These are phyloP conservation scores for Pythium chondricola DNA, from an alignment of 352 stramenopile species.

Conservation along the genomic window DNA sequence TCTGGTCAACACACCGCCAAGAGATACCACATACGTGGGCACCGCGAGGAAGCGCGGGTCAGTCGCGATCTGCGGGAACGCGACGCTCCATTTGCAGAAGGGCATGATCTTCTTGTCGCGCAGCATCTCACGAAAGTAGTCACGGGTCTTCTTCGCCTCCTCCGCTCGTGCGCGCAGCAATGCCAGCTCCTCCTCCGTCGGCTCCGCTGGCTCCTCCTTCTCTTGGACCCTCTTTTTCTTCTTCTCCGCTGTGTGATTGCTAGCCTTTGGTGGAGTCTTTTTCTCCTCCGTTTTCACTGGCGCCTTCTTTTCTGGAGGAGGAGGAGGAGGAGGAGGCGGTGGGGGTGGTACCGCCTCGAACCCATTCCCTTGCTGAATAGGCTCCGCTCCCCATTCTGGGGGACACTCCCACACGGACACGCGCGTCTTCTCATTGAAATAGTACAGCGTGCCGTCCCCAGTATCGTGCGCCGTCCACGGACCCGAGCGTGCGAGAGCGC, in stretches of 20 bases:
- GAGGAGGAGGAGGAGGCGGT: conserved; percentile 19
- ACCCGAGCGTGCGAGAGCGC: conserved; percentile 54
- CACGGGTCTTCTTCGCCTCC: conserved; percentile 35
- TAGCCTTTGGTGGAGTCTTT: conserved; percentile 15
- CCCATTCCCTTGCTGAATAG: conserved; percentile 11
- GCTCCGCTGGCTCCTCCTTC: conserved; percentile 14
- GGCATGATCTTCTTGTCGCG: conserved; percentile 84
- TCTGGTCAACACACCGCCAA: background rate
- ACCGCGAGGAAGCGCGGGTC: conserved; percentile 70
- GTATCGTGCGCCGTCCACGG: conserved; percentile 69
- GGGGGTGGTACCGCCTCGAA: conserved; percentile 4
- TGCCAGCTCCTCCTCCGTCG: conserved; percentile 28
- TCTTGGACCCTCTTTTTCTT: conserved; percentile 11
- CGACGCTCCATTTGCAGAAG: conserved; percentile 77
- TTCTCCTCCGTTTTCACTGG: conserved; percentile 8
- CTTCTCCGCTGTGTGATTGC: conserved; percentile 17
- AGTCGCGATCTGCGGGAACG: conserved; percentile 61
- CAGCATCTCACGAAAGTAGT: conserved; percentile 65
- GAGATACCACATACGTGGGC: conserved; percentile 35
- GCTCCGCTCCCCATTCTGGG: conserved; percentile 39
- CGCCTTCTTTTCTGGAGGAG: conserved; percentile 6
- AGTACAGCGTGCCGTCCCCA: conserved; percentile 69
- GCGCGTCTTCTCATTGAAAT: conserved; percentile 70
- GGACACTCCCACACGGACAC: conserved; percentile 69
- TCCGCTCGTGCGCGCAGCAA: conserved; percentile 24